phyloP scores from a whole-genome alignment of 352 stramenopile genomes.

The Achlya hypogyna region DNA sequence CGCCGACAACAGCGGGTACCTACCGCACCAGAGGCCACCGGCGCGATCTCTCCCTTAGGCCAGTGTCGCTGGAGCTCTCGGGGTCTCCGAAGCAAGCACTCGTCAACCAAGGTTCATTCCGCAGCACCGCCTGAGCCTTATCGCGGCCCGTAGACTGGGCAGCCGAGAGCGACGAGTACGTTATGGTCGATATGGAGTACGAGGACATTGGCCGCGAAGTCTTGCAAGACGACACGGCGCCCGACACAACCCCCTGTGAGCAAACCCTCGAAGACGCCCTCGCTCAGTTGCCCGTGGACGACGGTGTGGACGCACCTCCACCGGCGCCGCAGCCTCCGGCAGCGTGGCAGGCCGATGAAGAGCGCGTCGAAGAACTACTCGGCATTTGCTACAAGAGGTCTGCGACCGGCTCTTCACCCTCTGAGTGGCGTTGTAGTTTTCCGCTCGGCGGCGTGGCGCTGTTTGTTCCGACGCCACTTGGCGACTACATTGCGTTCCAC shows the following conservation, averaged over 20 bases:
- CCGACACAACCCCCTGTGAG: not conserved
- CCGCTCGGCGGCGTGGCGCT: slow-evolving; percentile 54
- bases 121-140: not conserved
- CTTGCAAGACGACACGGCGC: slow-evolving; percentile 29
- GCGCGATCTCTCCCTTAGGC: no score
- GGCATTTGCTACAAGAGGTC: slow-evolving; percentile 72
- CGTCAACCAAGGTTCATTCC: slow-evolving; percentile 45
- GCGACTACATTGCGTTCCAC: slow-evolving; percentile 81
- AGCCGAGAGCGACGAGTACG: slow-evolving; percentile 68
- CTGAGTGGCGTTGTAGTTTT: slow-evolving; percentile 27
- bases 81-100: slow-evolving; percentile 42
- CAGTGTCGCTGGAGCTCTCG: slow-evolving; percentile 6
- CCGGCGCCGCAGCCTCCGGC: not conserved
- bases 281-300: not conserved
- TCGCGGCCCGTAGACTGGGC: slow-evolving; percentile 35
- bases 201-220: slow-evolving; percentile 66
- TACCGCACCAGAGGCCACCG: not conserved
- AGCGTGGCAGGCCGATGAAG: slow-evolving; percentile 21
- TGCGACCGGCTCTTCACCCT: not conserved
- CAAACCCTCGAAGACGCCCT: not conserved
- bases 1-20: slow-evolving; percentile 4
- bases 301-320: not conserved
- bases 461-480: slow-evolving; percentile 71
- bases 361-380: slow-evolving; percentile 55
- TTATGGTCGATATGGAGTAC: slow-evolving; percentile 76